phyloP scores from a whole-genome alignment of 2,329 filamentous ascomycete species.

The Alternaria arbusti region DNA sequence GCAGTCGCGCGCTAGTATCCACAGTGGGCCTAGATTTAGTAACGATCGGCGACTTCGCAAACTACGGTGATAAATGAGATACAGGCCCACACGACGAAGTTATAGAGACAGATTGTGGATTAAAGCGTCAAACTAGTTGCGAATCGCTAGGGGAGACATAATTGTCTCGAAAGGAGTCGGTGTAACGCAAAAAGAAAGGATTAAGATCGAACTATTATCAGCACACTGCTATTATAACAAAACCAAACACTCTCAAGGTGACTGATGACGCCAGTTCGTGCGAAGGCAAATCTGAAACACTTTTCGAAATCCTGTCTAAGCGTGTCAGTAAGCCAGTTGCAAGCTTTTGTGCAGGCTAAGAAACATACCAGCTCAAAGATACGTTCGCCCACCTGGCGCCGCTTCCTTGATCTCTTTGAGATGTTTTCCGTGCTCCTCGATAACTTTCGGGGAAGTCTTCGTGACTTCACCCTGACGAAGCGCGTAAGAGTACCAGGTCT shows the following conservation, averaged over 20 bases:
- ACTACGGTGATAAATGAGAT: background rate
- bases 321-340: background rate
- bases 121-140: background rate
- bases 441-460: conserved; percentile 23
- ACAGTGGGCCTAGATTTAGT: background rate
- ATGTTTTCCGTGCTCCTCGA: conserved; percentile 34
- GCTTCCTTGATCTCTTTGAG: conserved; percentile 30
- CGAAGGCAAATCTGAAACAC: background rate
- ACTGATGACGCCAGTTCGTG: background rate
- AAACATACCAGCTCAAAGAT: conserved; percentile 26
- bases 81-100: background rate
- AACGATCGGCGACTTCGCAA: background rate
- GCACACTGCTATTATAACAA: background rate
- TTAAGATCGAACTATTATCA: background rate
- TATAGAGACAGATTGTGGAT: background rate
- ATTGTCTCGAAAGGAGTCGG: background rate
- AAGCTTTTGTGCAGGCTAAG: background rate
- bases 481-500: conserved; percentile 47
- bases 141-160: background rate
- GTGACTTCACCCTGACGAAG: conserved; percentile 31
- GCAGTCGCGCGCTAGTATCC: background rate
- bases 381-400: conserved; percentile 38
- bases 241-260: background rate
- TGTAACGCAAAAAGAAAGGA: background rate
- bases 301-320: fast-evolving